Evolutionary conservation across 202 grass and related monocot genomes (phyloP).

Genomic region (Thinopyrum obtusiflorum): DNA sequence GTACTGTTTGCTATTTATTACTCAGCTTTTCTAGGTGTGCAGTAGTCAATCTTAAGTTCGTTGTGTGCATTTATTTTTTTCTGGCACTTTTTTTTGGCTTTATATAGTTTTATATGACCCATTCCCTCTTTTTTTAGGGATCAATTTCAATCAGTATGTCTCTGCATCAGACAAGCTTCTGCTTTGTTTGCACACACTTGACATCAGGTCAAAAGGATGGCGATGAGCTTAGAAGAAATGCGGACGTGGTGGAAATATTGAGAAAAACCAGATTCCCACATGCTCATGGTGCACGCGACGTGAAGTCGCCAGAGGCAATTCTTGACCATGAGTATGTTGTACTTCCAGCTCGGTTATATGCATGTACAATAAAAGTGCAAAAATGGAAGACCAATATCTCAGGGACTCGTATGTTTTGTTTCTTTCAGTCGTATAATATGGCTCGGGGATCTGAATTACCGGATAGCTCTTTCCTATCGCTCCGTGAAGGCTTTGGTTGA

Average conservation of each 20-base stretch:
- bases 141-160: slow-evolving; percentile 97
- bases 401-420: not conserved
- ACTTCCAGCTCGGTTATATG: not conserved
- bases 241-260: slow-evolving; percentile 82
- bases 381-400: not conserved
- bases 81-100: not conserved
- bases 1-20: slow-evolving; percentile 26
- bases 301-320: slow-evolving; percentile 81
- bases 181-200: slow-evolving; percentile 95
- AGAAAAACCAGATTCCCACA: slow-evolving; percentile 87
- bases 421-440: slow-evolving; percentile 83
- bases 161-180: slow-evolving; percentile 93
- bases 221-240: slow-evolving; percentile 83
- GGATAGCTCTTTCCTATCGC: slow-evolving; percentile 89
- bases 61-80: not conserved
- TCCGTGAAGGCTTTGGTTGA: slow-evolving; percentile 91
- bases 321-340: slow-evolving; percentile 83
- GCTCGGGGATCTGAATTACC: slow-evolving; percentile 96
- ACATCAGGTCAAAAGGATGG: slow-evolving; percentile 94
- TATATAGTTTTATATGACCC: not conserved
- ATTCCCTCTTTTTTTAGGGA: slow-evolving; percentile 45
- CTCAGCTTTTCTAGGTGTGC: not conserved
- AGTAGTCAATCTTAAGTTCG: not conserved
- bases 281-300: slow-evolving; percentile 53
- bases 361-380: not conserved